A percentile compares a stretch with the other conserved stretches of the same genome.
These are phyloP conservation scores for Salix arbutifolia DNA, from an alignment of 345 rosid species.

Conservation along the genomic window DNA sequence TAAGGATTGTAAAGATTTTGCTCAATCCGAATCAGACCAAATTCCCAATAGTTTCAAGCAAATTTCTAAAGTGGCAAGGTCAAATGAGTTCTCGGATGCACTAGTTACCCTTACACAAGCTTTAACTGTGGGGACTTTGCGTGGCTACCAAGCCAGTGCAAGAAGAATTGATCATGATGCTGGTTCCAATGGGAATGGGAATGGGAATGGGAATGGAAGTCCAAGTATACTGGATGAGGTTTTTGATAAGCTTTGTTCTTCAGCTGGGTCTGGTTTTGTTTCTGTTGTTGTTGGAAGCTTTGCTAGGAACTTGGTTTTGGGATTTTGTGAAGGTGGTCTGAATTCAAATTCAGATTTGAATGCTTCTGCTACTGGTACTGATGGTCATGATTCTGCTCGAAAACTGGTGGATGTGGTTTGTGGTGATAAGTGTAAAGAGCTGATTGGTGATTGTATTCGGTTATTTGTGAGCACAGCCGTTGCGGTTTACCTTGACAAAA, in stretches of 20 bases:
- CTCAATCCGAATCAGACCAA: conserved; percentile 61
- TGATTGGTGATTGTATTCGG: conserved; percentile 72
- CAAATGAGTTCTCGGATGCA: conserved; percentile 51
- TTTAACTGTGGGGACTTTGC: conserved; percentile 44
- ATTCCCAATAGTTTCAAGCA: conserved; percentile 70
- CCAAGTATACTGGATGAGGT: conserved; percentile 49
- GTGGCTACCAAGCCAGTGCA: conserved; percentile 36
- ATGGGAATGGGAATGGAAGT: background rate
- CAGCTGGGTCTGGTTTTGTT: conserved; percentile 68
- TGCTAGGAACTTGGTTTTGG: conserved; percentile 66
- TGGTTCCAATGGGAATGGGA: background rate
- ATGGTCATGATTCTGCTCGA: conserved; percentile 13
- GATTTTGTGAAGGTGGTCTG: conserved; percentile 20
- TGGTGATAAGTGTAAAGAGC: conserved; percentile 38
- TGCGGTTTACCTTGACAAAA: conserved; percentile 74
- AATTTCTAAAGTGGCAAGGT: conserved; percentile 52
- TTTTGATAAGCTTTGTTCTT: conserved; percentile 55
- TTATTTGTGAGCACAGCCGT: conserved; percentile 73
- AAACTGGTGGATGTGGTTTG: conserved; percentile 45
- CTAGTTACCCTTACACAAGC: conserved; percentile 47
- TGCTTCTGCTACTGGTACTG: background rate
- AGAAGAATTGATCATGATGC: conserved; percentile 11
- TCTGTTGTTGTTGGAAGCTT: conserved; percentile 79
- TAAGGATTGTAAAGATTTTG: conserved; percentile 48
- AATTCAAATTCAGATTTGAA: conserved; percentile 7